Evolutionary conservation across 345 rosid genomes (phyloP), one percentile per base, ranked within the genome.

Genomic region (Salix dunnii): DNA sequence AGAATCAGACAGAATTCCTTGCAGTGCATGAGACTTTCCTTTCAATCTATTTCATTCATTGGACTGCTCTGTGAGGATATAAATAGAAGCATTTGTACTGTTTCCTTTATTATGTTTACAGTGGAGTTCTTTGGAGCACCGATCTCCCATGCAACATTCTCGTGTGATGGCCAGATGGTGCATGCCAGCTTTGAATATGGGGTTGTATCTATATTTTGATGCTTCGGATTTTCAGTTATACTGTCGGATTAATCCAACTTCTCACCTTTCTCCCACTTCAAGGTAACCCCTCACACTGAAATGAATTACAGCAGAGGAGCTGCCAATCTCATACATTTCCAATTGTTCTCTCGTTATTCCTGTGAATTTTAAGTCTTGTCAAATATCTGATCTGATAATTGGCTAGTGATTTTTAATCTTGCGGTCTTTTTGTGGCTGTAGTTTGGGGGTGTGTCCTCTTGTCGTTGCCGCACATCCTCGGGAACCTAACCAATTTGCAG

Each of bases 111-210:
- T 75, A 42, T 76, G 6, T 38, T 49, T 38, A 33, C 84, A 87
- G 89, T 84, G 87, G 87, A 35, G 55, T 71, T 69, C 76, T 43
- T 58, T 2, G 18, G 27, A n/a, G 12, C 60, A 35, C 66, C 72
- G 28, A 84, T 89, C 63, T 76, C 85, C 18, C 69, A 77, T 25
- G 90, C 92, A 69, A 78, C 86, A 30, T 86, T 80, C 76, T 81
- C 88, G 4, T 85, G 88, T 27, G 74, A 87, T 71, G 65, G 88
- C 61, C 79, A 70, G 72, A 78, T 74, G 82, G 79, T 87, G 13
- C 82, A 73, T 67, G 84, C 89, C 40, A 36, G 83, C 77, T 80
- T 89, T 66, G 30, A 43, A 16, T 86, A 86, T 77, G 90, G 85
- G 73, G 75, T 70, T 36, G 76, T 87, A 35, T 77, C 74, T n/a